Evolutionary conservation across 495 filamentous ascomycete species (phyloP).

Genomic region (Hyaloscypha bicolor): DNA sequence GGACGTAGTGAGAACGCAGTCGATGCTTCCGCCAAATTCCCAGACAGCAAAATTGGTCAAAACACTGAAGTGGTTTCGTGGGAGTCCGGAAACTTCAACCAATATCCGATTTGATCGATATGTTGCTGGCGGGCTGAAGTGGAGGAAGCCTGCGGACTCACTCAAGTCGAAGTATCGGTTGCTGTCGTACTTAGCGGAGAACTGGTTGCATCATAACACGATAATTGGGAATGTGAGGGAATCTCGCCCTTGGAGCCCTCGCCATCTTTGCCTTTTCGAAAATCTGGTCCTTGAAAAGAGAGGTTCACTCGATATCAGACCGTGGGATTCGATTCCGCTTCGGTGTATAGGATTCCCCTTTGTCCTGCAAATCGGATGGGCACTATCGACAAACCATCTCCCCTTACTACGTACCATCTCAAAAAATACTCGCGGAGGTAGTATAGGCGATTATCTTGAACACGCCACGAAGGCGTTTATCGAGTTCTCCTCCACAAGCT

Average conservation of each 20-base stretch:
- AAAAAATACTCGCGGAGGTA: background rate
- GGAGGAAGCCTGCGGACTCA: background rate
- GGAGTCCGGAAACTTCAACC: background rate
- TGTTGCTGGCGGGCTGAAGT: background rate
- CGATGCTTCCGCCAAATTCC: background rate
- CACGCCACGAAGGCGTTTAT: background rate
- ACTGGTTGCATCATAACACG: slow-evolving; percentile 11
- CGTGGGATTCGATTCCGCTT: background rate
- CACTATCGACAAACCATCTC: background rate
- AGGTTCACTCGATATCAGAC: background rate
- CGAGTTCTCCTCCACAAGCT: background rate
- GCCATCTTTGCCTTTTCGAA: background rate
- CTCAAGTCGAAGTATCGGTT: background rate
- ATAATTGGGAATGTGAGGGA: background rate
- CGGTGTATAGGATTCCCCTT: background rate
- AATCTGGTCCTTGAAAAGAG: background rate
- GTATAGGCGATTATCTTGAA: background rate
- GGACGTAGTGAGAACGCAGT: background rate
- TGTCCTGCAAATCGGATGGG: background rate
- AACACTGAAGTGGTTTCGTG: background rate
- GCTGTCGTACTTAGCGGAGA: slow-evolving; percentile 1
- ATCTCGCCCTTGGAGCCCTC: background rate
- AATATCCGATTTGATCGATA: background rate
- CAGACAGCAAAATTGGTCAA: background rate
- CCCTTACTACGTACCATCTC: background rate